Evolutionary conservation across 768 basidiomycete genomes (phyloP).

Genomic region (Pulveroboletus ravenelii): DNA sequence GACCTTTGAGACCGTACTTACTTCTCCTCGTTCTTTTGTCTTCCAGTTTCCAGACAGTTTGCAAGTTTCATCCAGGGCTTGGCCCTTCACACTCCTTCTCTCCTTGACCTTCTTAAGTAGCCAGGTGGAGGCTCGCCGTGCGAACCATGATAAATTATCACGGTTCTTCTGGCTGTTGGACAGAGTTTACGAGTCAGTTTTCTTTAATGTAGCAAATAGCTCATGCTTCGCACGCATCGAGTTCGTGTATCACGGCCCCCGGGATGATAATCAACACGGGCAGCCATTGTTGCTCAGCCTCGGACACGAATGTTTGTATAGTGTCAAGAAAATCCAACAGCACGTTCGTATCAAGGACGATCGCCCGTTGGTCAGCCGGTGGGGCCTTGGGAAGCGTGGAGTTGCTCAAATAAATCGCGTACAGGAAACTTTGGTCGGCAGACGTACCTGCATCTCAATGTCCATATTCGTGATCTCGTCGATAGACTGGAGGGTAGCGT

Average conservation of each 20-base stretch:
- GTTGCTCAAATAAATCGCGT: background rate
- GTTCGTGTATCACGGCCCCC: constrained; percentile 69
- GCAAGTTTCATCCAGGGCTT: constrained; percentile 60
- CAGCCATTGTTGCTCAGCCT: constrained; percentile 46
- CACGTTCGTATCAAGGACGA: constrained; percentile 79
- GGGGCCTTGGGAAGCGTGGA: constrained; percentile 32
- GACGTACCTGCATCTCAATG: constrained; percentile 67
- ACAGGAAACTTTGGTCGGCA: background rate
- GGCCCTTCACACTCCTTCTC: constrained; percentile 51
- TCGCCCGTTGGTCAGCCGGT: constrained; percentile 37
- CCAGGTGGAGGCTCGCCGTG: constrained; percentile 68
- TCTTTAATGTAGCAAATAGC: background rate
- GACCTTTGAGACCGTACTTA: constrained; percentile 15
- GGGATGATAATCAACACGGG: constrained; percentile 66
- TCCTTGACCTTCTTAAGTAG: constrained; percentile 57
- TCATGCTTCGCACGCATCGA: constrained; percentile 54
- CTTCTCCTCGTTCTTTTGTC: constrained; percentile 41
- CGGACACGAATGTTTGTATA: constrained; percentile 59
- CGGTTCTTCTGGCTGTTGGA: constrained; percentile 38
- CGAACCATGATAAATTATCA: constrained; percentile 50
- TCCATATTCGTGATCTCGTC: constrained; percentile 58
- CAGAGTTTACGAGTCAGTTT: background rate
- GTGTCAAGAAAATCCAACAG: constrained; percentile 63
- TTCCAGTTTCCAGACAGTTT: constrained; percentile 61
- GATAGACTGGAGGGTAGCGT: constrained; percentile 47